Percentiles rank a stretch among this genome's conserved stretches.
These are phyloP conservation scores for Aspergillus floridensis DNA, from an alignment of 2,329 filamentous ascomycete genomes.

Conservation along the genomic window DNA sequence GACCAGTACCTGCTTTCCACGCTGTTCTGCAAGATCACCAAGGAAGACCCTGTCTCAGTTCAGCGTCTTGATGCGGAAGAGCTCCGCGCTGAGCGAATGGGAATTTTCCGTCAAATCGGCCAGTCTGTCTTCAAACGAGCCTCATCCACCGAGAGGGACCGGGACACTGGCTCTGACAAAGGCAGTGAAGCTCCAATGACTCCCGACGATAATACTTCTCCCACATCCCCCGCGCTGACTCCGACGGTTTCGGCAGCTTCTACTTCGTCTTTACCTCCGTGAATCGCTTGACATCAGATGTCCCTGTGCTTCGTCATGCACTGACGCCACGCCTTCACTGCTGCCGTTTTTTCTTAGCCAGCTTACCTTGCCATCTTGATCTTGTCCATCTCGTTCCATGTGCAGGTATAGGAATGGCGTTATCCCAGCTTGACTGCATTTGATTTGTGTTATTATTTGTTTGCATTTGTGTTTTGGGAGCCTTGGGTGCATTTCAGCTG, in stretches of 20 bases:
- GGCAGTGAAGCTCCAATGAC: conserved; percentile 28
- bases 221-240: conserved; percentile 32
- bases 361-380: not conserved
- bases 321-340: not conserved
- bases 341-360: not conserved
- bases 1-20: conserved; percentile 95
- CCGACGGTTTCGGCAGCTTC: conserved; percentile 38
- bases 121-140: conserved; percentile 46
- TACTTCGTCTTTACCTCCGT: conserved; percentile 30
- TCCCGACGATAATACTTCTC: conserved; percentile 32
- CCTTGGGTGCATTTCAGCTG: conserved; percentile 13
- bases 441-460: conserved; percentile 13
- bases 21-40: conserved; percentile 83
- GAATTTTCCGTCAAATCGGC: conserved; percentile 43
- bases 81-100: conserved; percentile 40
- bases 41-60: conserved; percentile 51
- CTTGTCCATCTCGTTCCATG: conserved; percentile 12
- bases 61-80: conserved; percentile 39
- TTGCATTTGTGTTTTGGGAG: conserved; percentile 9
- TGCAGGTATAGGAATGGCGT: conserved; percentile 23
- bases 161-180: conserved; percentile 28
- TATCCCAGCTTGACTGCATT: conserved; percentile 12
- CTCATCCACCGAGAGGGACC: conserved; percentile 41
- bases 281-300: not conserved
- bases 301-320: not conserved